Conservation (phyloP, 768 basidiomycete genomes). For the Sistotremastrum niveocremeum region DNA sequence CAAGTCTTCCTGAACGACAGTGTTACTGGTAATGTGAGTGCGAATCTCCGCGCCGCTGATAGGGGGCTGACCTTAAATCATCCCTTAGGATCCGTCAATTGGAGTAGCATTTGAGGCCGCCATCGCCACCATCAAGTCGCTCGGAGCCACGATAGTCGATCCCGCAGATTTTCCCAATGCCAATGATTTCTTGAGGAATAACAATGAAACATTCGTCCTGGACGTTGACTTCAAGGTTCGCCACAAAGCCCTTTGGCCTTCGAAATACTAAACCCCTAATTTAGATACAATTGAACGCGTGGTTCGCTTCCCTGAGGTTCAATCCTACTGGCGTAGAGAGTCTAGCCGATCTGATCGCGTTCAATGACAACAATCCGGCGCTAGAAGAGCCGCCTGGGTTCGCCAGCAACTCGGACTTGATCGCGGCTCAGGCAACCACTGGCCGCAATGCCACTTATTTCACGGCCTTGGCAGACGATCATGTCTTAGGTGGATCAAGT, state of each 20-base stretch:
- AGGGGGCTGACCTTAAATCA: not conserved
- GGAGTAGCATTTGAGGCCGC: constrained; percentile 26
- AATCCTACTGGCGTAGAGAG: constrained; percentile 16
- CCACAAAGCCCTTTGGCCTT: too few relatives aligned
- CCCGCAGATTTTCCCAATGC: constrained; percentile 48
- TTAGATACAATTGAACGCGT: constrained; percentile 8
- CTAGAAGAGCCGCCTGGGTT: constrained; percentile 8
- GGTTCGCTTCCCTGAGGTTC: constrained; percentile 9
- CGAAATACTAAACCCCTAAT: not conserved
- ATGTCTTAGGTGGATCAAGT: constrained; percentile 32
- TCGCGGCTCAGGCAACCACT: constrained; percentile 6
- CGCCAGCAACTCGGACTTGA: not conserved
- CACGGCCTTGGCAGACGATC: constrained; percentile 28
- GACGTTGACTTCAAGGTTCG: constrained; percentile 44
- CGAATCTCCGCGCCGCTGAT: not conserved
- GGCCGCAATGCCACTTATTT: constrained; percentile 24
- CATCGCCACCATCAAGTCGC: constrained; percentile 20
- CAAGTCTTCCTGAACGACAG: constrained; percentile 17
- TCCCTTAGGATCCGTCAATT: constrained; percentile 7
- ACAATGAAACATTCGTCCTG: constrained; percentile 42
- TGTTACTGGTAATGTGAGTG: constrained; percentile 7
- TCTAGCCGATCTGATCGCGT: constrained; percentile 10
- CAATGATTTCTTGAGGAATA: constrained; percentile 27
- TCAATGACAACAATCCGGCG: constrained; percentile 8
- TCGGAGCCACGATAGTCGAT: constrained; percentile 43